A percentile compares a stretch with the other conserved stretches of the same genome.
Conservation (phyloP, 1,284 basidiomycete genomes). For the Puccinia coronata region DNA sequence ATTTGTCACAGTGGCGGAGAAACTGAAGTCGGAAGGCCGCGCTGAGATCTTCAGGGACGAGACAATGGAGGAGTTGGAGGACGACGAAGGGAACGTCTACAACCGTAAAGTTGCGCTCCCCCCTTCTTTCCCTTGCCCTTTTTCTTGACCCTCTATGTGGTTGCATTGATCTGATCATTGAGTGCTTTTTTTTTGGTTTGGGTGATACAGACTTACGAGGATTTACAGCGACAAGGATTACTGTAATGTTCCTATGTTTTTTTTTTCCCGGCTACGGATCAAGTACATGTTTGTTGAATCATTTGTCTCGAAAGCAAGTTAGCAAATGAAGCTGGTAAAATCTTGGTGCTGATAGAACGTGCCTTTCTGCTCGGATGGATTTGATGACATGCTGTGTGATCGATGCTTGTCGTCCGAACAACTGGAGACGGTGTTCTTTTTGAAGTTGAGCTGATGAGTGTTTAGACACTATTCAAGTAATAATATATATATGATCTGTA, state of each 20-base stretch:
- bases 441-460: no score
- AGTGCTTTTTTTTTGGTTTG: constrained; percentile 63
- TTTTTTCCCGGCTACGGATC: not conserved
- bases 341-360: no score
- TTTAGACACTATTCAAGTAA: no score
- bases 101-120: constrained; percentile 55
- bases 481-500: no score
- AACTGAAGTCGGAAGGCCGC: constrained; percentile 87
- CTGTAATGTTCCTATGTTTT: constrained; percentile 63
- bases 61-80: constrained; percentile 93
- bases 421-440: no score
- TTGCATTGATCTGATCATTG: constrained; percentile 29
- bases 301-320: no score
- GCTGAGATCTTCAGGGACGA: constrained; percentile 87
- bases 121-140: not conserved
- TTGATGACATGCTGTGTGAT: no score
- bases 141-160: constrained; percentile 2
- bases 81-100: constrained; percentile 94
- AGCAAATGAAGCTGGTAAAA: no score
- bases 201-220: constrained; percentile 72
- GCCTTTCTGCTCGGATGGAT: no score
- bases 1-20: constrained; percentile 75
- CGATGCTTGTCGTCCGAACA: no score
- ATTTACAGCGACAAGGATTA: constrained; percentile 85
- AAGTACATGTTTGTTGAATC: no score